phyloP scores from a whole-genome alignment of 2,329 filamentous ascomycete genomes.

The Exophiala xenobiotica region DNA sequence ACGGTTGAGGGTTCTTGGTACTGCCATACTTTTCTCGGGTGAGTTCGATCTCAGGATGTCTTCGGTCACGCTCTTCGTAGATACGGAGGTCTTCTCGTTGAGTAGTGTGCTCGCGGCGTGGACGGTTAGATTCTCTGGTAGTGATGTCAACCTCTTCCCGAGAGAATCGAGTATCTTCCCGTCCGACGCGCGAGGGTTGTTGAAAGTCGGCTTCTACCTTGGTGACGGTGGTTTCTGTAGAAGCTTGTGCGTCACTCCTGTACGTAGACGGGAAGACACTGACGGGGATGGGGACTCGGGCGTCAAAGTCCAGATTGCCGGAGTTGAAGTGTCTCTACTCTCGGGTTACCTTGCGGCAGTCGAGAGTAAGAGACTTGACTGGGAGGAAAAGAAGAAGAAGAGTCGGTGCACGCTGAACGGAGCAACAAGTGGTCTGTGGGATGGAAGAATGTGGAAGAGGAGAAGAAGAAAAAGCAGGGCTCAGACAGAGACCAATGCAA shows the following conservation, averaged over 20 bases:
- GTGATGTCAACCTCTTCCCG: constrained; percentile 78
- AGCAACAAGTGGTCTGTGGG: constrained; percentile 1
- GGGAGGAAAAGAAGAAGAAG: background rate
- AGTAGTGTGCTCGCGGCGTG: constrained; percentile 53
- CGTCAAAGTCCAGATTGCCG: constrained; percentile 36
- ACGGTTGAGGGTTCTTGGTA: constrained; percentile 19
- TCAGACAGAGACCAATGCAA: background rate
- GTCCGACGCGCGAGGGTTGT: constrained; percentile 82
- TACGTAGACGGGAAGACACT: constrained; percentile 99
- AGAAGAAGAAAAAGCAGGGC: background rate
- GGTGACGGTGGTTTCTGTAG: constrained; percentile 62
- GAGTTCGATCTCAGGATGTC: constrained; percentile 51
- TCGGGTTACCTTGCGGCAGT: constrained; percentile 33
- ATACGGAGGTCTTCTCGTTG: constrained; percentile 41
- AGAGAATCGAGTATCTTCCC: constrained; percentile 87
- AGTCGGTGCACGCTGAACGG: background rate
- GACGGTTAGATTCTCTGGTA: constrained; percentile 68
- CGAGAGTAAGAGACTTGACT: constrained; percentile 30
- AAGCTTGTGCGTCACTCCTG: constrained; percentile 67
- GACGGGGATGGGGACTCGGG: constrained; percentile 97
- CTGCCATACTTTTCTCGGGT: constrained; percentile 51
- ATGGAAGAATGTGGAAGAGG: constrained; percentile 4
- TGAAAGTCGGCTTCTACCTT: constrained; percentile 84
- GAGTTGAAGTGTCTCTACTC: constrained; percentile 31
- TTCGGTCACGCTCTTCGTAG: constrained; percentile 38